Percentiles rank a stretch among this genome's conserved stretches.
Evolutionary conservation across 75 land plant genomes (phyloP).

Genomic region (Selaginella moellendorffii): DNA sequence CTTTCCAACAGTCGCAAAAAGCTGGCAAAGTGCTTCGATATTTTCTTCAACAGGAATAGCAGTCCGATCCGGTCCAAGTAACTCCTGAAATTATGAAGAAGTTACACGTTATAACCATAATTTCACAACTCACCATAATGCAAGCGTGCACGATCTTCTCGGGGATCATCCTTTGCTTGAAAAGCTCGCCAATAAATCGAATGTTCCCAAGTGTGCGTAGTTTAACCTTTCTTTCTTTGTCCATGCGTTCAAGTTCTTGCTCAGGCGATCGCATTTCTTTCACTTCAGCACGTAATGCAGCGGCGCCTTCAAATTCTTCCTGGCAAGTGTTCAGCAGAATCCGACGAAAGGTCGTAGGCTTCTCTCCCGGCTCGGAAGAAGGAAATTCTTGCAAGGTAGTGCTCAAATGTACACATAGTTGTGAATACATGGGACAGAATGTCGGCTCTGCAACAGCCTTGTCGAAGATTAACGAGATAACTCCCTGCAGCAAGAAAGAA

Average conservation of each 20-base stretch:
- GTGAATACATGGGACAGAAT: conserved; percentile 82
- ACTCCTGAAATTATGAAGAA: too few relatives aligned
- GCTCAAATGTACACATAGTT: conserved; percentile 58
- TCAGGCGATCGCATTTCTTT: conserved; percentile 54
- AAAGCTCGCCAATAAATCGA: conserved; percentile 80
- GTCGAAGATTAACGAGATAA: conserved; percentile 58
- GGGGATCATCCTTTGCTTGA: conserved; percentile 48
- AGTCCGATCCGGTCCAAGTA: conserved; percentile 60
- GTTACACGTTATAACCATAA: too few relatives aligned
- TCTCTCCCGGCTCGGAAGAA: conserved; percentile 39
- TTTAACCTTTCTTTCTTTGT: conserved; percentile 63
- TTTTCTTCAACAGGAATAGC: conserved; percentile 76
- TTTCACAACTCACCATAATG: too few relatives aligned
- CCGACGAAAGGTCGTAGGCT: conserved; percentile 70
- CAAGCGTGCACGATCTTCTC: conserved; percentile 87
- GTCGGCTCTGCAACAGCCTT: conserved; percentile 93
- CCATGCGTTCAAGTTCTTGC: conserved; percentile 62
- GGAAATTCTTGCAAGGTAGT: conserved; percentile 58
- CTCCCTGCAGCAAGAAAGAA: conserved; percentile 16
- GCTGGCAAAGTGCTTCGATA: conserved; percentile 87
- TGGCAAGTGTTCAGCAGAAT: conserved; percentile 73
- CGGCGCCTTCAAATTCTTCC: conserved; percentile 89
- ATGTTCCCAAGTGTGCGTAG: conserved; percentile 88
- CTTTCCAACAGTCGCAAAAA: conserved; percentile 74
- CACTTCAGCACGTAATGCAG: conserved; percentile 41